phyloP scores from a whole-genome alignment of 805 yeast species.

The Yarrowia keelungensis region DNA sequence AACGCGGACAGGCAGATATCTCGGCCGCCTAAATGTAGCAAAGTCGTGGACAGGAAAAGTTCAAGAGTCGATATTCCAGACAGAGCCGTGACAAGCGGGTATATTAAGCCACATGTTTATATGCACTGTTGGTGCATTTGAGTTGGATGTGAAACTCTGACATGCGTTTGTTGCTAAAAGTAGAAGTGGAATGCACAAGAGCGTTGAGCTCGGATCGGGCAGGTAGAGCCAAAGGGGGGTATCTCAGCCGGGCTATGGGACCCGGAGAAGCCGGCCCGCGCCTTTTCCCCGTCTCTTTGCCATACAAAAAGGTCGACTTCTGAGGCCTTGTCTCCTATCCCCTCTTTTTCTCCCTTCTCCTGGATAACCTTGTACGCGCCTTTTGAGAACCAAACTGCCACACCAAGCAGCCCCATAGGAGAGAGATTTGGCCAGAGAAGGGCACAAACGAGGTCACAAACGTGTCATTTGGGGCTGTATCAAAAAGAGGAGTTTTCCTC shows the following conservation, averaged over 20 bases:
- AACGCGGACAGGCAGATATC: too few species aligned
- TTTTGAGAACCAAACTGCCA: too few species aligned
- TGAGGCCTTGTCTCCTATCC: not conserved
- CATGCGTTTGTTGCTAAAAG: conserved; percentile 30
- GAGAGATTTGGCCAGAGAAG: not conserved
- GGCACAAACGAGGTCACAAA: not conserved
- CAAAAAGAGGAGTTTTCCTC: too few species aligned
- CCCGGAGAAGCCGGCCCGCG: too few species aligned
- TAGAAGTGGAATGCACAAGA: conserved; percentile 26
- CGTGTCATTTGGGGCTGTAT: not conserved
- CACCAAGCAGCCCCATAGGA: not conserved
- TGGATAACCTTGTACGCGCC: conserved; percentile 24
- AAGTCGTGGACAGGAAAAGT: too few species aligned
- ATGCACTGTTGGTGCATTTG: conserved; percentile 3
- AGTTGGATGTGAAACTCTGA: conserved; percentile 27
- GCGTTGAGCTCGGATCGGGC: too few species aligned
- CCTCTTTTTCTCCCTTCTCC: conserved; percentile 21
- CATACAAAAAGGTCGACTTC: too few species aligned
- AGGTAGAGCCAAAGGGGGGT: too few species aligned
- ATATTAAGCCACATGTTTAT: conserved; percentile 35
- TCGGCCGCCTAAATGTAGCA: too few species aligned
- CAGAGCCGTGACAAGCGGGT: not conserved
- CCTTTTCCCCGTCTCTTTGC: not conserved
- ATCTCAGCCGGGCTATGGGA: too few species aligned
- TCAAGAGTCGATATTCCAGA: not conserved